Conservation (phyloP, 345 rosid genomes). For the Lepidium aucheri region DNA sequence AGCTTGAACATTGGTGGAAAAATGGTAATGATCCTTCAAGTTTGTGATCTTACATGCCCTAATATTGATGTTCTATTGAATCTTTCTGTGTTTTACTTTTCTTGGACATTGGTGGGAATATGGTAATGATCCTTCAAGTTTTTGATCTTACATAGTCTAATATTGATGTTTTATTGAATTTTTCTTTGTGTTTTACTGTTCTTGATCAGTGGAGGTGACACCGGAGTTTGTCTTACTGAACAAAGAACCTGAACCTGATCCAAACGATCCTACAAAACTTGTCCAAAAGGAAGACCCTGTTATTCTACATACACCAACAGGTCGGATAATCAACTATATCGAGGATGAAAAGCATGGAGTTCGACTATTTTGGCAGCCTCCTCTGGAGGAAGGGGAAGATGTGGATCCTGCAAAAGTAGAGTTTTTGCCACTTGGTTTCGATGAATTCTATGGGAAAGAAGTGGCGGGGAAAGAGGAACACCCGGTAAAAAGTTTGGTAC, state of each 20-base stretch:
- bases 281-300: slow-evolving; percentile 67
- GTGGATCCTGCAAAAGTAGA: slow-evolving; percentile 50
- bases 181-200: not conserved
- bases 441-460: slow-evolving; percentile 73
- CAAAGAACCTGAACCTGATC: slow-evolving; percentile 85
- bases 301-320: slow-evolving; percentile 74
- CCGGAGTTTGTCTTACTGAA: slow-evolving; percentile 75
- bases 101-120: slow-evolving; percentile 52
- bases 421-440: slow-evolving; percentile 86
- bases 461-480: slow-evolving; percentile 35
- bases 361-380: slow-evolving; percentile 87
- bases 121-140: slow-evolving; percentile 32
- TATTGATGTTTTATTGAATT: not conserved
- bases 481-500: slow-evolving; percentile 37
- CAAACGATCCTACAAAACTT: slow-evolving; percentile 70
- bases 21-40: slow-evolving; percentile 37
- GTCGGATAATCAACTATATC: slow-evolving; percentile 64
- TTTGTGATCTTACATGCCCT: slow-evolving; percentile 1
- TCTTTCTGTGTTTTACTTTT: not conserved
- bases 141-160: not conserved
- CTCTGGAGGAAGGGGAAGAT: slow-evolving; percentile 64
- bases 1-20: slow-evolving; percentile 93
- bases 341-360: slow-evolving; percentile 85
- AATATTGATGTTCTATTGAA: not conserved
- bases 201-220: slow-evolving; percentile 49